Base-by-base conservation (phyloP, 2,329 filamentous ascomycete species). In the Fusarium duplospermum region DNA sequence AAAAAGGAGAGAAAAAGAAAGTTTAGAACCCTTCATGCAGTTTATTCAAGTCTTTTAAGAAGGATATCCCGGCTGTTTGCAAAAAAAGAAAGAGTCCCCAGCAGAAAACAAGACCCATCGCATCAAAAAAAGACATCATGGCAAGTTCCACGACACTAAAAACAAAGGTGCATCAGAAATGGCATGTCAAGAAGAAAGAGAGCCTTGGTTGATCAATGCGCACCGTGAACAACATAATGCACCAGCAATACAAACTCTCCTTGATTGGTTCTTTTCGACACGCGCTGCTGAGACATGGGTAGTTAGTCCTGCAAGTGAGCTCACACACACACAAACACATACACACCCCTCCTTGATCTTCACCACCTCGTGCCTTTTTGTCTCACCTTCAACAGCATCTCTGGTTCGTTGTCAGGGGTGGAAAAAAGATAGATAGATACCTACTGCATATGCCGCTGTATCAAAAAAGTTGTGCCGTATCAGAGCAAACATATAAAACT, bases 261-360 rank as follows among this genome's bases (percentile, higher is more conserved):
- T 52, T 52, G 47, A 52, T 52, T 52, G 47, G 47, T 42, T 42
- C n/a, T 22, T 42, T n/a, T 58, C 20, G 31, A 60, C 63, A 61
- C 40, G 62, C 62, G 62, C 54, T 52, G 62, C 54, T 60, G 62
- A 65, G 62, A 60, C 62, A 60, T 36, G 54, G 33, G 47, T 56
- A 3, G n/a, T n/a, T 35, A 13, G 38, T 40, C n/a, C 40, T 65
- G 54, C 58, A 61, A 35, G 58, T 47, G 38, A 61, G 56, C 33
- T 38, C 56, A 59, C 56, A n/a, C 56, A 22, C 54, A 13, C 54
- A 33, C 13, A n/a, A n/a, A n/a, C 13, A 4, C 27, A 33, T 20
- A 16, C 54, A 24, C 33, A 16, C 58, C 58, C 58, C 57, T 36
- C 35, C 18, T 45, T 35, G 35, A 60, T 60, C 57, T 60, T 60